Evolutionary conservation across 2,329 filamentous ascomycete species (phyloP).

Genomic region (Colletotrichum noveboracense): DNA sequence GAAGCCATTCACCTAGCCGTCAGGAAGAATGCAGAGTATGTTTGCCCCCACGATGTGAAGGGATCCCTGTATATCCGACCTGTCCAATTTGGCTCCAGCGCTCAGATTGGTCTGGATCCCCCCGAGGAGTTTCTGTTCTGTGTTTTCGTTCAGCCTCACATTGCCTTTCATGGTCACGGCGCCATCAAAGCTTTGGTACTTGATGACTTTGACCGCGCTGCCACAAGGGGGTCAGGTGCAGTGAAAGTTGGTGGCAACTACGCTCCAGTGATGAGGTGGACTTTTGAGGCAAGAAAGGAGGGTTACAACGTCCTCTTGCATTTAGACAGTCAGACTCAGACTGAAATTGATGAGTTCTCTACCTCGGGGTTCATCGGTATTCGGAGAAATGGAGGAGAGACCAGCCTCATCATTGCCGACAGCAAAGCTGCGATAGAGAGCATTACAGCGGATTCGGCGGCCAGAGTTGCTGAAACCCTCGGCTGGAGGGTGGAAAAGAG

Average conservation of each 20-base stretch:
- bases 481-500: neutral
- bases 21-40: constrained; percentile 68
- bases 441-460: neutral
- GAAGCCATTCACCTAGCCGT: constrained; percentile 66
- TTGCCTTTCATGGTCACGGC: constrained; percentile 47
- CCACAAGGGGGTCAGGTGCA: constrained; percentile 68
- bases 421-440: neutral
- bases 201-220: constrained; percentile 72
- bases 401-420: neutral
- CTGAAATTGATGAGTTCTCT: constrained; percentile 72
- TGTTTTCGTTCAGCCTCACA: constrained; percentile 68
- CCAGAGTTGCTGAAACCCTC: neutral
- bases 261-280: constrained; percentile 74
- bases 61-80: constrained; percentile 73
- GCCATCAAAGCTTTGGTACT: constrained; percentile 67
- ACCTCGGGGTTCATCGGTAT: constrained; percentile 72
- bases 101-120: neutral
- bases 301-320: constrained; percentile 73
- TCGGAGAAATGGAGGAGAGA: neutral
- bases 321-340: constrained; percentile 68
- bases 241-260: constrained; percentile 77
- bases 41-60: constrained; percentile 67
- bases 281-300: constrained; percentile 62
- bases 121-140: constrained; percentile 67
- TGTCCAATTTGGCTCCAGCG: constrained; percentile 59